Base-by-base conservation (phyloP, 768 basidiomycete genomes). In the Leccinum imitatum region DNA sequence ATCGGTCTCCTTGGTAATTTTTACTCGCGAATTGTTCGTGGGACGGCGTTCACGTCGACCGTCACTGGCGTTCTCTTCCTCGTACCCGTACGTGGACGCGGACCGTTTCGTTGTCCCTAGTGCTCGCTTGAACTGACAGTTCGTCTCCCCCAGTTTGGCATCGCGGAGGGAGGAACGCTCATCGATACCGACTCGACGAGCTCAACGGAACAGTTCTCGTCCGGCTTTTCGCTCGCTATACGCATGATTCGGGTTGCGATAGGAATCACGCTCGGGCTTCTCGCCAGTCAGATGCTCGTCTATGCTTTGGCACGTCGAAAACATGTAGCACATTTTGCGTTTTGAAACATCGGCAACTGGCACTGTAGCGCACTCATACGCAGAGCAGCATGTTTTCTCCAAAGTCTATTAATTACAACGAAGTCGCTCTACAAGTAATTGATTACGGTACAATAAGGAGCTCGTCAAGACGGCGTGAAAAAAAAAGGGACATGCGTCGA, bases 51-150 rank as follows among this genome's bases (percentile, higher is more conserved):
- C 71, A 92, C 91, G 0, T 85, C 88, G 11, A 95, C 93, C 90
- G 89, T 93, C n/a, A 90, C 92, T 3, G 90, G 90, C n/a, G 88
- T 95, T n/a, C 74, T 93, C 52, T 93, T 94, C 73, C 78, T 94
- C 21, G 92, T 95, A 11, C 92, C 93, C 51, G 93, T 93, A 71
- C 71, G 90, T 76, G 51, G 46, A 53, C 39, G 7, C 47, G 50
- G 35, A 23, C 19, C 27, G 33, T 41, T 54, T 19, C 27, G 33
- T 41, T 54, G 31, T 30, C 6, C 27, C 25, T 53, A n/a, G 30
- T 54, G 1, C 8, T 27, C 33, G 17, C 27, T 27, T 33, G 1
- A 53, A 7, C 56, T 69, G 39, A 73, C 64, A 61, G 64, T 66
- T 50, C 19, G 19, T 68, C 41, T 70, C 30, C 57, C 33, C 2